A percentile compares a stretch with the other conserved stretches of the same genome.
Evolutionary conservation across 257 asterid genomes (phyloP).

Genomic region (Ophiorrhiza pumila): DNA sequence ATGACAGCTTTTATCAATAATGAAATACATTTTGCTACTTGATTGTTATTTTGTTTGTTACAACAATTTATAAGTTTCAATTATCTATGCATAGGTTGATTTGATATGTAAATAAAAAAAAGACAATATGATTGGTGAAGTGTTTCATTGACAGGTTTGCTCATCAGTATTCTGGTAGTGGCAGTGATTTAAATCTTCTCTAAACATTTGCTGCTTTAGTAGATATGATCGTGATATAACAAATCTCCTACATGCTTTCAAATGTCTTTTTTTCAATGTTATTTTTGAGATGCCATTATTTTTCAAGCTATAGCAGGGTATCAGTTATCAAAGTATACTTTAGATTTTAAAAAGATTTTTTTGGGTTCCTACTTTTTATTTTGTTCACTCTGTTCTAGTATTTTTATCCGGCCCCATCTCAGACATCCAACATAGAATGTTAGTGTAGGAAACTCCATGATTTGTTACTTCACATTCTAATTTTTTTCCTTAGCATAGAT

Average conservation of each 20-base stretch:
- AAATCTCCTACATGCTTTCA: background rate
- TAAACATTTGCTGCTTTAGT: background rate
- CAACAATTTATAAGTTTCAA: background rate
- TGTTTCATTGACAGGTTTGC: background rate
- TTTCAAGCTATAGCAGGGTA: background rate
- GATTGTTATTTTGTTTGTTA: background rate
- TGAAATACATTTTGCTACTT: background rate
- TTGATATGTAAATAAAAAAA: background rate
- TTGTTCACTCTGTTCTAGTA: background rate
- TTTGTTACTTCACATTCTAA: background rate
- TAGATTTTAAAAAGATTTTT: background rate
- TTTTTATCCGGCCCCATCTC: too few species aligned
- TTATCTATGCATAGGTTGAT: background rate
- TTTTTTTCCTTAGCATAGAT: background rate
- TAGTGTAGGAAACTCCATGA: background rate
- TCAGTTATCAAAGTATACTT: background rate
- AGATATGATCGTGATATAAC: background rate
- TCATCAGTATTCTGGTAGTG: too few species aligned
- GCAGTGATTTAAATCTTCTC: background rate
- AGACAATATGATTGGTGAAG: background rate
- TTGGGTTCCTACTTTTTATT: background rate
- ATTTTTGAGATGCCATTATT: background rate
- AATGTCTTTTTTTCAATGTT: background rate
- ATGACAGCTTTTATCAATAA: background rate
- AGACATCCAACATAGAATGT: background rate